phyloP scores from a whole-genome alignment of 768 basidiomycete species.

The Pleurotus salmoneostramineus region DNA sequence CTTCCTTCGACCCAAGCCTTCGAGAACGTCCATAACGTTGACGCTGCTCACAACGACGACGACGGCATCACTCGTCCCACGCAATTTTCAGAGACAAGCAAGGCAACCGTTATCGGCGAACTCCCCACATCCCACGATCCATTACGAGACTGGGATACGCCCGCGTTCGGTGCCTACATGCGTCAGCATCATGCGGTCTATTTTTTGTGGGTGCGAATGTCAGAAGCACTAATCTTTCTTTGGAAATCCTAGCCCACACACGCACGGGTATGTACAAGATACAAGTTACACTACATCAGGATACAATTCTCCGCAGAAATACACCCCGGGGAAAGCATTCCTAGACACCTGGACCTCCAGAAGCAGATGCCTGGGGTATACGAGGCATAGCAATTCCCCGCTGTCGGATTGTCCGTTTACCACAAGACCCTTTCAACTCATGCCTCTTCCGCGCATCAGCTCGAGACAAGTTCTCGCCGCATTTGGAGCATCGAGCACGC shows the following conservation, averaged over 20 bases:
- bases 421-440: constrained; percentile 4
- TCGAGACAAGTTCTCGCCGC: constrained; percentile 2
- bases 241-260: not conserved
- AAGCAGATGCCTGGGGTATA: not conserved
- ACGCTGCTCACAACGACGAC: not conserved
- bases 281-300: too few species aligned
- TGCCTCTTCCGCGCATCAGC: constrained; percentile 7
- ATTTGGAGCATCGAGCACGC: constrained; percentile 5
- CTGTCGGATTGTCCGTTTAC: constrained; percentile 3
- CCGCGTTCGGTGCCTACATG: constrained; percentile 3
- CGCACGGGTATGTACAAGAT: too few species aligned
- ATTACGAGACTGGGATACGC: not conserved
- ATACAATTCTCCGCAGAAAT: too few species aligned
- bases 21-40: not conserved
- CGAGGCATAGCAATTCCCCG: constrained; percentile 4
- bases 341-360: too few species aligned
- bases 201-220: not conserved
- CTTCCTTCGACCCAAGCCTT: not conserved
- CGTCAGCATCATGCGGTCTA: not conserved
- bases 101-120: not conserved
- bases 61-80: not conserved
- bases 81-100: not conserved
- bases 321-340: too few species aligned
- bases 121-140: not conserved
- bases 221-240: not conserved